Base-by-base conservation (phyloP, 2,329 filamentous ascomycete genomes). In the Calonectria fujianensis region DNA sequence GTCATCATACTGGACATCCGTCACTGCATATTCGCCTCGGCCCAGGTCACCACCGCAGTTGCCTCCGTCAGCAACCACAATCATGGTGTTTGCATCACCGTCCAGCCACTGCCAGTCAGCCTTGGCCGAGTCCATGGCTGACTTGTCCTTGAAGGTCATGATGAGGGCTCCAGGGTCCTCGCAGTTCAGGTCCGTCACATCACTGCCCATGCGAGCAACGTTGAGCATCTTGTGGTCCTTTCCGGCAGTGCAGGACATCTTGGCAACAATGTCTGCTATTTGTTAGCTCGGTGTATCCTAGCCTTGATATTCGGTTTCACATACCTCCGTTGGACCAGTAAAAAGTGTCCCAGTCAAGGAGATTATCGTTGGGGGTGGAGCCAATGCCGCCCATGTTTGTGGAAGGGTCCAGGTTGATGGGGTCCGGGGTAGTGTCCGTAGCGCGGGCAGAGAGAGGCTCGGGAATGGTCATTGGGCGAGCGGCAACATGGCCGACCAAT, bases 181-280 rank as follows among this genome's bases (percentile, higher is more conserved):
- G 24, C 65, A 68, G 27, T 68, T 35, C 32, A 51, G n/a, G 16
- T 35, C 32, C 37, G 65, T 63, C n/a, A 68, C 37, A 31, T 68
- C 29, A n/a, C 20, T 41, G 35, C 65, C 65, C 65, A 68, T 39
- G 20, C 65, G 65, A 41, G 65, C 65, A 31, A 68, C 48, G 39
- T 68, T 68, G 27, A 68, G 65, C 65, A 68, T 68, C 35, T 68
- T 68, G 50, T 45, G 24, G 50, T 68, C 14, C 20, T 68, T 45
- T 27, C 65, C 65, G 24, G 32, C 65, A 16, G 65, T 57, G 50
- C 65, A 68, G 10, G 31, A 31, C 16, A 68, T 37, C 37, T 63
- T 63, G 24, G 35, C 57, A n/a, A 63, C 57, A 63, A 63, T 41
- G 24, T 63, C 57, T 63, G 10, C 14, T 10, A 2, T 6, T 29